Evolutionary conservation across 2,329 filamentous ascomycete genomes (phyloP).

Genomic region (Pochonia chlamydosporia): DNA sequence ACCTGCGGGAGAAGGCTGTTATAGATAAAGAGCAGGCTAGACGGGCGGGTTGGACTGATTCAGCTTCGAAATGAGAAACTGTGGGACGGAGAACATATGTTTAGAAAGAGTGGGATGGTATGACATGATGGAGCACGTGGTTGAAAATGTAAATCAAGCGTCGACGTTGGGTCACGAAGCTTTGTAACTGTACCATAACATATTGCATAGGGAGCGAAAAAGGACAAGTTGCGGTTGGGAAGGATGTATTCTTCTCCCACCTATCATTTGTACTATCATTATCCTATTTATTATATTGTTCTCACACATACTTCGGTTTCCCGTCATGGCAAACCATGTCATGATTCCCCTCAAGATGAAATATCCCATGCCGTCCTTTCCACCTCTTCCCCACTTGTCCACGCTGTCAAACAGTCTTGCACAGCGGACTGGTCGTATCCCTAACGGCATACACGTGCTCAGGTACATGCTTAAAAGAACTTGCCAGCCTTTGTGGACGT

Average conservation of each 20-base stretch:
- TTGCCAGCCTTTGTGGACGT: conserved; percentile 38
- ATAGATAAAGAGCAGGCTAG: conserved; percentile 26
- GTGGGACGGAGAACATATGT: no score
- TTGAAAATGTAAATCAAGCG: conserved; percentile 1
- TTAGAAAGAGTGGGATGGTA: background rate
- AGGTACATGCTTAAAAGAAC: conserved; percentile 39
- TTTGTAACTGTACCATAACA: conserved; percentile 3
- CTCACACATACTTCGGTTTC: background rate
- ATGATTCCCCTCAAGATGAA: background rate
- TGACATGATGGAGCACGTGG: background rate
- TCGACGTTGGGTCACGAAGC: background rate
- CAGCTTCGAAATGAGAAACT: conserved; percentile 2
- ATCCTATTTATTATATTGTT: background rate
- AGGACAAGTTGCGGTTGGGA: background rate
- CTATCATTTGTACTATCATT: background rate
- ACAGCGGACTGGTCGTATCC: no score
- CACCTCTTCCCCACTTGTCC: background rate
- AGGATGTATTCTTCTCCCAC: background rate
- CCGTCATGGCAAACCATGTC: background rate
- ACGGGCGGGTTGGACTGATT: conserved; percentile 25
- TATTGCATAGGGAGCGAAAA: conserved; percentile 5
- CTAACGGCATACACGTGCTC: background rate
- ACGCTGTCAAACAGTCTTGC: background rate
- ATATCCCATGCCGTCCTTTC: no score
- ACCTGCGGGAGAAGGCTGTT: conserved; percentile 28